Evolutionary conservation across 805 yeast species (phyloP).

Genomic region (Suhomyces vadensis): DNA sequence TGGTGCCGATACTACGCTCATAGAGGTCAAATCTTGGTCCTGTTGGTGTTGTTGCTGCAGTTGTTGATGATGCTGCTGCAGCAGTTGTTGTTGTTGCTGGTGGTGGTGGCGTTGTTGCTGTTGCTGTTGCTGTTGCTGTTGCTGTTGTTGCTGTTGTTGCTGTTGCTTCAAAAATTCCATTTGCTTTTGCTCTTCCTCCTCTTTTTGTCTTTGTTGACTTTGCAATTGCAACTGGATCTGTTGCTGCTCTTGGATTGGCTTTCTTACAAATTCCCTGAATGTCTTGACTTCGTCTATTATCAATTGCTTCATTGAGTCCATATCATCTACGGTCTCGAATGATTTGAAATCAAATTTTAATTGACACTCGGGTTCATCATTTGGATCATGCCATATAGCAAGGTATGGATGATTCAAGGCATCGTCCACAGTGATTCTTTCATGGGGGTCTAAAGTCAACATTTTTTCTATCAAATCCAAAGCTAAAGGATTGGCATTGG

Average conservation of each 20-base stretch:
- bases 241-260: conserved; percentile 61
- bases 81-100: conserved; percentile 7
- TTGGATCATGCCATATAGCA: conserved; percentile 78
- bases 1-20: conserved; percentile 8
- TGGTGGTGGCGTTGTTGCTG: conserved; percentile 8
- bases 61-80: conserved; percentile 7
- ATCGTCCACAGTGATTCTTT: conserved; percentile 82
- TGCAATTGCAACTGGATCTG: conserved; percentile 40
- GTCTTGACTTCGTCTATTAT: conserved; percentile 76
- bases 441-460: conserved; percentile 84
- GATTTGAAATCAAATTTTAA: conserved; percentile 77
- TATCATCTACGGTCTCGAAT: conserved; percentile 82
- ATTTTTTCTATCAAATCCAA: conserved; percentile 67
- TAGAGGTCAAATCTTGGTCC: conserved; percentile 2
- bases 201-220: conserved; percentile 28
- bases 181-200: conserved; percentile 21
- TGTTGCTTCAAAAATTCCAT: conserved; percentile 15
- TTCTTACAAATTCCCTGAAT: conserved; percentile 79
- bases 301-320: conserved; percentile 71
- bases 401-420: conserved; percentile 90
- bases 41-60: conserved; percentile 1
- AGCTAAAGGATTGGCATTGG: conserved; percentile 84
- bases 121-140: conserved; percentile 11
- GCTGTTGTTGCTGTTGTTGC: conserved; percentile 13
- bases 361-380: conserved; percentile 84